Conservation (phyloP, 441 rosid genomes). For the Erodium chrysanthum region DNA sequence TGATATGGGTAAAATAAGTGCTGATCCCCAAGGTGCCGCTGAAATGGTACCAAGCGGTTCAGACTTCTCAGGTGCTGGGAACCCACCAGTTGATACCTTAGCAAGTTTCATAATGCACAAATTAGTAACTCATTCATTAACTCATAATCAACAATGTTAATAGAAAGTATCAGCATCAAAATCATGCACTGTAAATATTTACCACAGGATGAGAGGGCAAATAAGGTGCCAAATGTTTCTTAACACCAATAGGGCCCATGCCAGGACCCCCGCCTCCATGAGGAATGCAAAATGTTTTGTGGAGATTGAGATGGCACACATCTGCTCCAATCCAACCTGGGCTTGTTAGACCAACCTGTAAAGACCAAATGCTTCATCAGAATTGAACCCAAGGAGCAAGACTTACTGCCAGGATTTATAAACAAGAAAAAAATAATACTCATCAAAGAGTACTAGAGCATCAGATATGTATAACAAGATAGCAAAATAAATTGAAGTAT, state of each 20-base stretch:
- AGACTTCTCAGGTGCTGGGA: constrained; percentile 63
- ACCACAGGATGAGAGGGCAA: constrained; percentile 97
- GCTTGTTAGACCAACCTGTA: constrained; percentile 90
- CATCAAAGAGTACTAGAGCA: no score
- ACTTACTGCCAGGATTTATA: not conserved
- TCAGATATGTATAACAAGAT: no score
- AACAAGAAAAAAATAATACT: no score
- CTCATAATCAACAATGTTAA: no score
- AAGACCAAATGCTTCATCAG: constrained; percentile 19
- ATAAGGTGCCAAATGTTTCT: constrained; percentile 87
- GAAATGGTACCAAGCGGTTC: constrained; percentile 74
- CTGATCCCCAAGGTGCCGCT: constrained; percentile 98
- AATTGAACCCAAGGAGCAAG: constrained; percentile 1
- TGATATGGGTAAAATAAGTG: constrained; percentile 89
- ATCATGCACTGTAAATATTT: constrained; percentile 18
- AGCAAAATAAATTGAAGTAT: not conserved
- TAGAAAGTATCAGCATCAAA: no score
- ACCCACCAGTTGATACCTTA: constrained; percentile 71
- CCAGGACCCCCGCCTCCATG: constrained; percentile 99
- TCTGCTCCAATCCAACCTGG: constrained; percentile 97
- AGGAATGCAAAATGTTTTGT: constrained; percentile 93
- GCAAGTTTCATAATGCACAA: constrained; percentile 19
- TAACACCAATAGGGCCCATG: constrained; percentile 98
- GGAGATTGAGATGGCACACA: constrained; percentile 96
- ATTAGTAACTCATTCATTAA: constrained; percentile 11